Conservation (phyloP, 129 eudicot species). For the Escallonia herrerae region DNA sequence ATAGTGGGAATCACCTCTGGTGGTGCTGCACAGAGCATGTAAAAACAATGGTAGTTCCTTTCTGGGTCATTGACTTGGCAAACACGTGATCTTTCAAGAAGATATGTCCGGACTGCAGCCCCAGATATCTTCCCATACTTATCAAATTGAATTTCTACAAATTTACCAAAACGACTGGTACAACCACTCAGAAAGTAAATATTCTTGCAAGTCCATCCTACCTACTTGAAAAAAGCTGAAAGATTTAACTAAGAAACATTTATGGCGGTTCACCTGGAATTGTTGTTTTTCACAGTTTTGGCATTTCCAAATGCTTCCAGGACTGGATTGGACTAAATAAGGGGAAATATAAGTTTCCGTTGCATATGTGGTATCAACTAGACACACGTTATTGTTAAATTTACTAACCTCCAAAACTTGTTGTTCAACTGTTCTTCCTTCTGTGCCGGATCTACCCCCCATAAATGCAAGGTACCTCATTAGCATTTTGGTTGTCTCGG, state of each 20-base stretch:
- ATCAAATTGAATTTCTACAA: conserved; percentile 94
- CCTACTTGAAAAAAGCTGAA: neutral
- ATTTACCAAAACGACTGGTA: conserved; percentile 98
- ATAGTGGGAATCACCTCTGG: conserved; percentile 54
- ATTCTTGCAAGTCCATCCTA: conserved; percentile 18
- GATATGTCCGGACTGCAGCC: conserved; percentile 92
- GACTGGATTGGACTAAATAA: conserved; percentile 87
- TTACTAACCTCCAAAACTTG: conserved; percentile 81
- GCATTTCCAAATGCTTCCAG: conserved; percentile 98
- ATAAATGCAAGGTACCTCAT: conserved; percentile 92
- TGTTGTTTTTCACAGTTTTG: conserved; percentile 93
- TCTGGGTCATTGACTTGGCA: conserved; percentile 97
- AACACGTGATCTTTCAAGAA: conserved; percentile 95
- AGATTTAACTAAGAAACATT: conserved; percentile 6
- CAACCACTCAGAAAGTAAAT: conserved; percentile 47
- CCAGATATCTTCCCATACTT: conserved; percentile 92
- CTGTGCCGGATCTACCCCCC: conserved; percentile 84
- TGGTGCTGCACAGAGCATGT: conserved; percentile 98
- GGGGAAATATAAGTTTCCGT: conserved; percentile 15
- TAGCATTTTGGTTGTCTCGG: conserved; percentile 88
- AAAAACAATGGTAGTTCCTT: conserved; percentile 95
- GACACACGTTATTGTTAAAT: neutral
- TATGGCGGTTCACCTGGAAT: conserved; percentile 62
- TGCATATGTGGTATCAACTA: neutral
- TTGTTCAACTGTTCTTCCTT: conserved; percentile 89